phyloP scores from a whole-genome alignment of 2,329 filamentous ascomycete genomes.

The Samsoniella hepiali region DNA sequence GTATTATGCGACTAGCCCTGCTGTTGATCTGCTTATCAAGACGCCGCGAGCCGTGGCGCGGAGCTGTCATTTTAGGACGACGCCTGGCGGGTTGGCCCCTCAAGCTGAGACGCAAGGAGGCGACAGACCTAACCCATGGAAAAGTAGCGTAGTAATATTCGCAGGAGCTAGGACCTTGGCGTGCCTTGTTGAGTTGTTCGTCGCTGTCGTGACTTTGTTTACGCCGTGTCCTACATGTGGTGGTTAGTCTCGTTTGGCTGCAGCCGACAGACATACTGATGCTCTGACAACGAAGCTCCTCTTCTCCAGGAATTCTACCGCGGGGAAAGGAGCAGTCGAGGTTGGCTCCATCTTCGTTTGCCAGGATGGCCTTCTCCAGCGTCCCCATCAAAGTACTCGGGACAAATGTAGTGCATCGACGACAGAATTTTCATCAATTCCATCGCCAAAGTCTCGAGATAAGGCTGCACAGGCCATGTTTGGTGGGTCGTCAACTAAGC shows the following conservation, averaged over 20 bases:
- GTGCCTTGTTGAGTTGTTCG: background rate
- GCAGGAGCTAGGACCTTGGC: background rate
- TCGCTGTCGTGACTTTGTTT: background rate
- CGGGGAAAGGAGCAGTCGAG: background rate
- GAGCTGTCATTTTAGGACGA: slow-evolving; percentile 4
- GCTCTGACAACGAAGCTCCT: background rate
- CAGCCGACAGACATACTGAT: background rate
- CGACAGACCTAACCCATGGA: slow-evolving; percentile 15
- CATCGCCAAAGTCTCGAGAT: slow-evolving; percentile 3
- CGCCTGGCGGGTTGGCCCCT: background rate
- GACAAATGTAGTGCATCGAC: background rate
- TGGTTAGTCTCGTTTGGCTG: background rate
- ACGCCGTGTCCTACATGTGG: background rate
- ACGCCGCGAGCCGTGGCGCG: background rate
- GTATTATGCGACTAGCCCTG: background rate
- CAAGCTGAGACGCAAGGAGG: slow-evolving; percentile 12
- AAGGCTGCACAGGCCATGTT: slow-evolving; percentile 16
- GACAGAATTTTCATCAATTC: slow-evolving; percentile 8
- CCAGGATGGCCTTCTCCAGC: background rate
- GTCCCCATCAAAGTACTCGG: background rate
- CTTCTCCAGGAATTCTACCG: background rate
- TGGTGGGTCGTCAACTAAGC: background rate
- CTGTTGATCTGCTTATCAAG: slow-evolving; percentile 12
- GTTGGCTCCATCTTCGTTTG: background rate
- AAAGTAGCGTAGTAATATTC: background rate